Evolutionary conservation across 352 stramenopile genomes (phyloP).

Genomic region (Stramenopiles sp.): DNA sequence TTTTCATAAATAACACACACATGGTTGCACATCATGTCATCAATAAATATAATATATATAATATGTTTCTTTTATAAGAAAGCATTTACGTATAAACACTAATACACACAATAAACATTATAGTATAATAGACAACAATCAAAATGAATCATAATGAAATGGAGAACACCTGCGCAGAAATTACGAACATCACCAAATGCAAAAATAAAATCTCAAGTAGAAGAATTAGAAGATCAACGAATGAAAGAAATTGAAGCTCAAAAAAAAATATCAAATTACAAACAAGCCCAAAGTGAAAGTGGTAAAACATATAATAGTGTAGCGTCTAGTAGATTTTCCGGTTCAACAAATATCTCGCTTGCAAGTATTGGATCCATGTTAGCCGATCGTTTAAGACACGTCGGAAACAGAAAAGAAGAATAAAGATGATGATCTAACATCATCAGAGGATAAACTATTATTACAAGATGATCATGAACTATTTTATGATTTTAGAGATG

Average conservation of each 20-base stretch:
- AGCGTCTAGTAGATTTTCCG: background rate
- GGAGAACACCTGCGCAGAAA: background rate
- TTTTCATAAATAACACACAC: too few species aligned
- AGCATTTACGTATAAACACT: too few species aligned
- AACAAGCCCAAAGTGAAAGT: background rate
- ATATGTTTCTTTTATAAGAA: too few species aligned
- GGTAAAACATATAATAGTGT: background rate
- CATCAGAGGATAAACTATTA: background rate
- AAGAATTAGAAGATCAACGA: background rate
- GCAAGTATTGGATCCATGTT: background rate
- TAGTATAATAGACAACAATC: too few species aligned
- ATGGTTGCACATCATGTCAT: too few species aligned
- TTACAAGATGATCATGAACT: background rate
- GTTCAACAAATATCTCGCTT: background rate
- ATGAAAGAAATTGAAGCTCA: too few species aligned
- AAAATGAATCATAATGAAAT: background rate
- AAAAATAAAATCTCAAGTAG: background rate
- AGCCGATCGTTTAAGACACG: background rate
- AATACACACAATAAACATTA: too few species aligned
- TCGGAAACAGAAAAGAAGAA: background rate
- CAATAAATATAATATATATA: too few species aligned
- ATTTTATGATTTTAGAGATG: background rate
- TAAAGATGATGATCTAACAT: background rate
- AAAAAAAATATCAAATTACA: background rate
- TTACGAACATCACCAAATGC: background rate